These are phyloP conservation scores for Glaciozyma martinii DNA, from an alignment of 768 basidiomycete species.

Conservation along the genomic window DNA sequence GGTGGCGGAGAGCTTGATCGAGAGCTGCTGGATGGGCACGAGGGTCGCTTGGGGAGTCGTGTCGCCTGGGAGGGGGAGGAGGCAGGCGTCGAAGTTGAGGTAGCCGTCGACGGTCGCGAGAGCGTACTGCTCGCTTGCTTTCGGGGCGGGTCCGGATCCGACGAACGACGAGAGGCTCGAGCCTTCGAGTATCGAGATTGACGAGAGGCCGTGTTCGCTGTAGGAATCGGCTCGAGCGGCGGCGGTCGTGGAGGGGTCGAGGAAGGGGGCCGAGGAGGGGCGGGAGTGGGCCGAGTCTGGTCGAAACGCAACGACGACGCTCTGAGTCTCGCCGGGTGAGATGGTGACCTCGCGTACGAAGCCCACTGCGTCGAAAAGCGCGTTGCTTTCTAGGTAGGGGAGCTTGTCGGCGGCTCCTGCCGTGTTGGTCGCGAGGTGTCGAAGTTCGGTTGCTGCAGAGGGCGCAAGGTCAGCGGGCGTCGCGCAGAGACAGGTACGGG, in stretches of 20 bases:
- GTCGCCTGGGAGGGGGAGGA: neutral
- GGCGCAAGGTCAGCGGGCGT: neutral
- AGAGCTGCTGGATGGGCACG: conserved; percentile 16
- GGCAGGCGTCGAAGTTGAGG: conserved; percentile 1
- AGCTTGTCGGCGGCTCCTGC: neutral
- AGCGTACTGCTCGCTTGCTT: neutral
- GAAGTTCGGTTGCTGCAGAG: neutral
- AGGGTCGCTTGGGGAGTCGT: neutral
- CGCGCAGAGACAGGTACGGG: no score
- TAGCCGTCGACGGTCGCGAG: conserved; percentile 6
- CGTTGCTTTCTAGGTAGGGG: neutral
- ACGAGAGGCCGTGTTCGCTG: conserved; percentile 6
- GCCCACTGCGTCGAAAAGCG: conserved; percentile 3
- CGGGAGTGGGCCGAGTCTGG: conserved; percentile 4
- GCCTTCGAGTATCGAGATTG: neutral
- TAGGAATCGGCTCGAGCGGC: neutral
- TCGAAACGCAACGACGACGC: neutral
- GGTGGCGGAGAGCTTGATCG: conserved; percentile 36
- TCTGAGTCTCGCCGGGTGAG: neutral
- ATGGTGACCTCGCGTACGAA: conserved; percentile 3
- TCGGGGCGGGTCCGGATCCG: neutral
- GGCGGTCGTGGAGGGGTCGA: neutral
- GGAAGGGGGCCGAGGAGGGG: neutral
- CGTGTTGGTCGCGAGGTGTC: conserved; percentile 5
- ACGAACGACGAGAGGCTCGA: neutral